Percentiles rank a stretch among this genome's conserved stretches.
Conservation (phyloP, 2,329 filamentous ascomycete species). For the Penicillium griseofulvum region DNA sequence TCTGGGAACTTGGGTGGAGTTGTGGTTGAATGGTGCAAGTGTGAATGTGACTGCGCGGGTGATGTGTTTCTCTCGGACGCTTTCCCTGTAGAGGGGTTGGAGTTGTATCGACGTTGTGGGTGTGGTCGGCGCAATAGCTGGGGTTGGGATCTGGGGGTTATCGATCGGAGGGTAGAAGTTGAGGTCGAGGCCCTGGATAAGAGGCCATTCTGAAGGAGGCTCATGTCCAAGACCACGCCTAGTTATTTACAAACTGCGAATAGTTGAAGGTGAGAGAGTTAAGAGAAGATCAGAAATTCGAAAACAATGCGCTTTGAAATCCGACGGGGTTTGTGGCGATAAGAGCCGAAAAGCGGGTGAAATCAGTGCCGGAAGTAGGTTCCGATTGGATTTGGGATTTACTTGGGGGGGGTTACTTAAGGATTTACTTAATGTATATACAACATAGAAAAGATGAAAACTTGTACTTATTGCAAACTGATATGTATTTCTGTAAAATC, state of each 20-base stretch:
- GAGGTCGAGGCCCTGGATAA: conserved; percentile 7
- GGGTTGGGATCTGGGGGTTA: conserved; percentile 12
- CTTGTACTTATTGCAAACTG: background rate
- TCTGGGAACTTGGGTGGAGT: conserved; percentile 3
- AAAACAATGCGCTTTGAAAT: background rate
- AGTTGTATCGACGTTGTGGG: conserved; percentile 20
- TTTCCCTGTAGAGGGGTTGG: background rate
- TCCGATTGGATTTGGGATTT: background rate
- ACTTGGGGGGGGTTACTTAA: background rate
- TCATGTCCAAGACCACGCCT: conserved; percentile 15
- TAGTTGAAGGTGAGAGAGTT: background rate
- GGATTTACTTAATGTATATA: background rate
- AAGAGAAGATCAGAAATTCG: background rate
- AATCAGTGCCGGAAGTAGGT: background rate
- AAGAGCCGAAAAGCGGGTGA: conserved; percentile 9
- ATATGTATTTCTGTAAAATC: background rate
- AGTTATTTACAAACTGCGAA: background rate
- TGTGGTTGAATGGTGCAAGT: background rate
- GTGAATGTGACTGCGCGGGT: background rate
- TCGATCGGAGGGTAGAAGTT: conserved; percentile 8
- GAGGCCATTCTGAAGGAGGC: conserved; percentile 15
- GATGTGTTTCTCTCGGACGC: background rate
- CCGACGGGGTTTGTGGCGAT: conserved; percentile 2
- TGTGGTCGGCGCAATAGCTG: conserved; percentile 15
- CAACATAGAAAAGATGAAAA: background rate